A percentile compares a stretch with the other conserved stretches of the same genome.
Evolutionary conservation across 2,329 filamentous ascomycete species (phyloP).

Genomic region (Colletotrichum sp.): DNA sequence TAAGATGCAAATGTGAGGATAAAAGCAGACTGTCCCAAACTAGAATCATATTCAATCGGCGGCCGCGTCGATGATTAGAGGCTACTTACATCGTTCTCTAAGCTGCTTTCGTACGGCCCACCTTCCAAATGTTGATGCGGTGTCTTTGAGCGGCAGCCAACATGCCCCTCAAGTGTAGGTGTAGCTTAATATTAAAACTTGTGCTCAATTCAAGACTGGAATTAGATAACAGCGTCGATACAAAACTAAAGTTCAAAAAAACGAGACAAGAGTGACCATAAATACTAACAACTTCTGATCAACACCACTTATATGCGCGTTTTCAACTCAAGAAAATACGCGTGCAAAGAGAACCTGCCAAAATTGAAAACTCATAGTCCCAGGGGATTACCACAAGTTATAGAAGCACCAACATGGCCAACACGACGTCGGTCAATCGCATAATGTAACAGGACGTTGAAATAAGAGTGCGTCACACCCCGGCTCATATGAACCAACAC

Average conservation of each 20-base stretch:
- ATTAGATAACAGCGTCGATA: too few species aligned
- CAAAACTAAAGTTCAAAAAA: too few species aligned
- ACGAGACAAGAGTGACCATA: too few species aligned
- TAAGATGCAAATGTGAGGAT: fast-evolving
- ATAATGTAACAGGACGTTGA: neutral
- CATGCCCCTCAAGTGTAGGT: neutral
- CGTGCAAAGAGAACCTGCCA: neutral
- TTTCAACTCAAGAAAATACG: neutral
- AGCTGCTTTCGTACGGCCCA: fast-evolving
- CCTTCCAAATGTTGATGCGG: neutral
- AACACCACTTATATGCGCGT: neutral
- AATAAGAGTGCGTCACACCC: neutral
- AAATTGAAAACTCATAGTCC: neutral
- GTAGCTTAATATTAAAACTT: fast-evolving
- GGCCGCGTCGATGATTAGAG: neutral
- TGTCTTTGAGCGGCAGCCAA: too few species aligned
- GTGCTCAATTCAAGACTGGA: neutral
- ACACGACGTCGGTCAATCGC: fast-evolving
- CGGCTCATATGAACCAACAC: neutral
- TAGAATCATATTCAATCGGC: fast-evolving
- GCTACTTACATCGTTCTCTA: fast-evolving
- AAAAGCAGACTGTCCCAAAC: neutral
- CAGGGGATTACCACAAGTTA: fast-evolving
- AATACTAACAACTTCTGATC: too few species aligned
- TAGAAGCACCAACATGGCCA: fast-evolving